Evolutionary conservation across 441 rosid genomes (phyloP), one percentile per base, ranked within the genome.

Genomic region (Bruguiera hainesii): DNA sequence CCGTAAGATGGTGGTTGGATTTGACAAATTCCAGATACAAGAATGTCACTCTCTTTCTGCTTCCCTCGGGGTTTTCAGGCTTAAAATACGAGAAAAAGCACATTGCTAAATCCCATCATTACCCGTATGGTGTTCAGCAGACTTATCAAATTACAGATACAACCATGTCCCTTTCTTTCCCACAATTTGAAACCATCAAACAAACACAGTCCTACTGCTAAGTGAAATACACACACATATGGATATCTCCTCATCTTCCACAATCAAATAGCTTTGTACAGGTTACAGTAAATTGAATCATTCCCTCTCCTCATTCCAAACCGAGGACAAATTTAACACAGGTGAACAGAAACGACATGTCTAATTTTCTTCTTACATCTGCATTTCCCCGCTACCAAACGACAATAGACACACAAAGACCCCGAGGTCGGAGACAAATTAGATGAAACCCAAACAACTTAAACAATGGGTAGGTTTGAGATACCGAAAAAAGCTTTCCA

Each of bases 121-220:
- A 57, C 19, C 37, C 11, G 21, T 4, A 26, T 3, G 7, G 63
- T 62, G 67, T 48, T 35, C 46, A 46, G 56, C 26, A 42, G 25
- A 50, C 55, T 46, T 4, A 52, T 6, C 64, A 39, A 16, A 66
- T 10, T n/a, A 58, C 50, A 35, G 13, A 55, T 33, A 46, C 21
- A 48, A 63, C 31, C 55, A 49, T 9, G 5, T 35, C n/a, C 35
- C 15, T 61, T 71, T 58, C 26, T n/a, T 63, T 62, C 65, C 71
- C 58, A 18, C 11, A 20, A 26, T 42, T 20, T 13, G n/a, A 18
- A 25, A 52, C 35, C 56, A 50, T 48, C 52, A 13, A 42, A 13
- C 48, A 42, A 13, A 42, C 48, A 13, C 16, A 42, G 4, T 11
- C 1, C 48, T 42, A 42, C 48, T 42, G 18, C 48, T 42, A 42